Base-by-base conservation (phyloP, 2,329 filamentous ascomycete genomes). In the Escovopsis sp. region DNA sequence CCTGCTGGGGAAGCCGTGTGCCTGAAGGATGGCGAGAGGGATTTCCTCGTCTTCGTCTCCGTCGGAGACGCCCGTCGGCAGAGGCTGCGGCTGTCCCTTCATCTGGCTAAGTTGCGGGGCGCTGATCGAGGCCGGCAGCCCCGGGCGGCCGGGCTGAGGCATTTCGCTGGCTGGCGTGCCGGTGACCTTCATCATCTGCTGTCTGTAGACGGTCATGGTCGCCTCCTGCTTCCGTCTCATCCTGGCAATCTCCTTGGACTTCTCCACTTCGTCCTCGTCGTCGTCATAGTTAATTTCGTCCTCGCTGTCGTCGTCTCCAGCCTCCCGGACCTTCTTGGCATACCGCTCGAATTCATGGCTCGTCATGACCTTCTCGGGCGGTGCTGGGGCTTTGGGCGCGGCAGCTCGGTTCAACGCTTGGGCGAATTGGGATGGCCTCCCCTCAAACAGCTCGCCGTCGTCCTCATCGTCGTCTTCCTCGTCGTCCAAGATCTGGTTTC, bases 131-230 rank as follows among this genome's bases (percentile, higher is more conserved):
- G 70, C 64, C 14, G 71, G 67, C 46, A 79, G 59, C 39, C 65
- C 64, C 12, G 74, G 70, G n/a, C 76, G 73, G 24, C 69, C 54
- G 12, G 69, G 44, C 11, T 46, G 39, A 8, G 45, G 20, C 6
- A 50, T 34, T 7, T 47, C 39, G 6, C 47, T 38, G 5, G 70
- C 59, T 16, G 76, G 64, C 51, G 89, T 84, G 38, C 87, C 87
- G 1, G 86, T 93, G 27, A 91, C 82, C 62, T 94, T 94, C 83
- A 89, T 94, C 87, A 94, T 94, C 61, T 91, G 84, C 58, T 94
- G 87, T 44, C 87, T 76, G 59, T 94, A 94, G 2, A 94, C 81
- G 2, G 85, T 74, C 68, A 94, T 80, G 57, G 91, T 85, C 11
- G 87, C 87, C 60, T 94, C 85, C 57, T 94, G 87, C 66, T 88